phyloP scores from a whole-genome alignment of 2,329 filamentous ascomycete genomes.

The Colletotrichum simmondsii region DNA sequence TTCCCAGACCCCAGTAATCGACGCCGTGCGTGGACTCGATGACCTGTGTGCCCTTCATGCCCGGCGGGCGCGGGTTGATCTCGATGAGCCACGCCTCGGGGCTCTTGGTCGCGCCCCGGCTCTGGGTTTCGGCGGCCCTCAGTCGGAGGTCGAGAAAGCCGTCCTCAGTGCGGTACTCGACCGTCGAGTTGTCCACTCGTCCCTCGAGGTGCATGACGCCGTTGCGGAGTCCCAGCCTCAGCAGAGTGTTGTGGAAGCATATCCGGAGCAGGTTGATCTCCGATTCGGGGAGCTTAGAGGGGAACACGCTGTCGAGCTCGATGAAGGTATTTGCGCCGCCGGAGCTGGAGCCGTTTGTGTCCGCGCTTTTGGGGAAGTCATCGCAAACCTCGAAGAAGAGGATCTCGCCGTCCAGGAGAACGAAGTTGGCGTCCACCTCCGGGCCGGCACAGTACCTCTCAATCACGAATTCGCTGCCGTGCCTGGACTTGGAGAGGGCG shows the following conservation, averaged over 20 bases:
- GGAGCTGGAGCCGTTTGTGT: neutral
- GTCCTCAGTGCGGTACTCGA: slow-evolving; percentile 34
- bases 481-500: neutral
- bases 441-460: slow-evolving; percentile 37
- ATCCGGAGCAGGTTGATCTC: slow-evolving; percentile 38
- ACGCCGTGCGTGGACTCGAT: slow-evolving; percentile 41
- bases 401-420: slow-evolving; percentile 36
- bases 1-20: slow-evolving; percentile 41
- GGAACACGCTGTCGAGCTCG: slow-evolving; percentile 8
- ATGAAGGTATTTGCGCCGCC: neutral
- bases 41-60: slow-evolving; percentile 37
- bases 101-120: neutral
- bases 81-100: slow-evolving; percentile 40
- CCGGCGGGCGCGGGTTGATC: slow-evolving; percentile 43
- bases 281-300: slow-evolving; percentile 40
- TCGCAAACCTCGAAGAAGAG: slow-evolving; percentile 43
- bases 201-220: slow-evolving; percentile 45
- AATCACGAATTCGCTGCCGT: slow-evolving; percentile 32
- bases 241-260: slow-evolving; percentile 37
- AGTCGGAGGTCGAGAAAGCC: slow-evolving; percentile 35
- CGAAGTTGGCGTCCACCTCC: slow-evolving; percentile 38
- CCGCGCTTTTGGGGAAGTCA: slow-evolving; percentile 1
- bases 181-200: slow-evolving; percentile 40
- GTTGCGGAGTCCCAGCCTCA: slow-evolving; percentile 38
- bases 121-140: slow-evolving; percentile 1